Evolutionary conservation across 2,329 filamentous ascomycete genomes (phyloP).

Genomic region (Alternaria arbusti): DNA sequence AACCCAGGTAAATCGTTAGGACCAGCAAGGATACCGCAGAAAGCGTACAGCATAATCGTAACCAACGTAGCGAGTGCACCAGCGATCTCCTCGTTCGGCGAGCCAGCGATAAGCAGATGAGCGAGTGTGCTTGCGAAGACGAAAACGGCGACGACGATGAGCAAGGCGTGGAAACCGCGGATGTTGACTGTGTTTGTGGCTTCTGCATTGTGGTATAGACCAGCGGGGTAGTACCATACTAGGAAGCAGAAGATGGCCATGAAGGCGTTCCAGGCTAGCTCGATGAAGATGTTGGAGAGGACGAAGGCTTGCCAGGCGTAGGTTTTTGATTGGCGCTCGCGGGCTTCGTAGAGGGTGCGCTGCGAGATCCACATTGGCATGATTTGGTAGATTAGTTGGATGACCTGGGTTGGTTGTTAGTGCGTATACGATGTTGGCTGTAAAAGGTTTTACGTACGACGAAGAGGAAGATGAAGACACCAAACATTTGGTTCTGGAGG

Average conservation of each 20-base stretch:
- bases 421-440: neutral
- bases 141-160: slow-evolving; percentile 65
- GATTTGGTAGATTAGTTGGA: slow-evolving; percentile 54
- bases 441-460: slow-evolving; percentile 29
- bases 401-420: neutral
- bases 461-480: slow-evolving; percentile 58
- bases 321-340: slow-evolving; percentile 68
- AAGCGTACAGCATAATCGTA: slow-evolving; percentile 56
- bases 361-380: slow-evolving; percentile 65
- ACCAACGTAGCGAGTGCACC: slow-evolving; percentile 67
- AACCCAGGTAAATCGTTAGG: slow-evolving; percentile 68
- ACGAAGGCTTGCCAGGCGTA: slow-evolving; percentile 79
- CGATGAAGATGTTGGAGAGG: slow-evolving; percentile 71
- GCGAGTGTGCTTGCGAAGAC: slow-evolving; percentile 72
- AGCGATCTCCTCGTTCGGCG: slow-evolving; percentile 72
- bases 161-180: slow-evolving; percentile 72
- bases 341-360: slow-evolving; percentile 64
- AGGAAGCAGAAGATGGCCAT: slow-evolving; percentile 58
- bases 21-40: slow-evolving; percentile 65
- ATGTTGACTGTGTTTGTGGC: slow-evolving; percentile 62
- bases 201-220: slow-evolving; percentile 72
- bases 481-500: slow-evolving; percentile 56
- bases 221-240: slow-evolving; percentile 69
- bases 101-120: slow-evolving; percentile 73
- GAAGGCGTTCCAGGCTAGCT: slow-evolving; percentile 63